Evolutionary conservation across 306 rosid species (phyloP), one percentile per base, ranked within the genome.

Genomic region (Fragaria vesca): DNA sequence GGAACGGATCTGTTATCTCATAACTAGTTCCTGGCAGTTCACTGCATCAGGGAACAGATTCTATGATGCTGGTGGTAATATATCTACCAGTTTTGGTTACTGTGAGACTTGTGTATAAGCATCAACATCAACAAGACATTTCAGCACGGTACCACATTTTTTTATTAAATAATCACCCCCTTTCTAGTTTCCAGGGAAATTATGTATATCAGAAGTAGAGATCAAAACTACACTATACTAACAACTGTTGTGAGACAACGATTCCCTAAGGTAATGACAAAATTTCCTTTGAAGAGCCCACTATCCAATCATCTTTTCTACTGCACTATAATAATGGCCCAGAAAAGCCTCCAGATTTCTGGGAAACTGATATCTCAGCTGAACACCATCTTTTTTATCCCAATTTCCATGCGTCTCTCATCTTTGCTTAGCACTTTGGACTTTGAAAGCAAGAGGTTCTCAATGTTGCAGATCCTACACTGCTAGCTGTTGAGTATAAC

Each of bases 371-470:
- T 46, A 57, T 52, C 26, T 43, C 71, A 36, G 34, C 50, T 47
- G 66, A 28, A 32, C 71, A 28, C n/a, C 76, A 54, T 61, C 30
- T 51, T 75, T 71, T 38, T 2, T 32, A 9, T 52, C 73, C 24
- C 45, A 81, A 66, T 34, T 36, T 26, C 46, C 71, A 58, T 13
- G 66, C 11, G 47, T 43, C 28, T 58, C 15, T 46, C 32, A 40
- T n/a, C 4, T 47, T 60, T 43, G 57, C 69, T 46, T 12, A 73
- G 16, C 42, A 40, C 71, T 28, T 62, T 34, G 28, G 13, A 65
- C 62, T 20, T 71, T 40, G 34, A 65, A 78, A 52, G 38, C 63
- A n/a, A 66, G 71, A 66, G 69, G 77, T 78, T 57, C 51, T 73
- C 57, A 42, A 11, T 34, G 66, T 24, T 75, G 72, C 55, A 3